Percentiles rank a stretch among this genome's conserved stretches.
Evolutionary conservation across 805 yeast genomes (phyloP).

Genomic region (Yamadazyma scolyti): DNA sequence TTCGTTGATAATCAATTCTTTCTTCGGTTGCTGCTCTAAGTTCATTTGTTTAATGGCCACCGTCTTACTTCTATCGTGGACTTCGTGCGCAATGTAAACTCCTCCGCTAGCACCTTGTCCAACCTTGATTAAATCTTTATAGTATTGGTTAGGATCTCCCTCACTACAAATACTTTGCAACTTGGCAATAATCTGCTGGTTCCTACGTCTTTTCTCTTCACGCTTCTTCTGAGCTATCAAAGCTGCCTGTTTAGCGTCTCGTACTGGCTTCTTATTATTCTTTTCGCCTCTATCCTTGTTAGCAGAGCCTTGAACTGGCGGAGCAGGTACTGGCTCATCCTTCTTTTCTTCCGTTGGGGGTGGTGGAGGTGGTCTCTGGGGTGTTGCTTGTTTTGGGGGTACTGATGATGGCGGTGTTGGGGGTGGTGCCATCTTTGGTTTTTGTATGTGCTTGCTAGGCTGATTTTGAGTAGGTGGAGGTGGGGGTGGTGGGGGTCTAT

Average conservation of each 20-base stretch:
- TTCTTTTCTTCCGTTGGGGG: constrained; percentile 9
- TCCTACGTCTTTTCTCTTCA: constrained; percentile 72
- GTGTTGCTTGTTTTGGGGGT: constrained; percentile 3
- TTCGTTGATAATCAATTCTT: constrained; percentile 91
- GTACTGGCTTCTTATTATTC: constrained; percentile 30
- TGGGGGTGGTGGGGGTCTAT: constrained; percentile 43
- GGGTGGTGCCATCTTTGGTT: constrained; percentile 9
- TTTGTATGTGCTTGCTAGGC: constrained; percentile 7
- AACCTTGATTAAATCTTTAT: constrained; percentile 69
- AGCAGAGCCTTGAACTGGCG: constrained; percentile 2
- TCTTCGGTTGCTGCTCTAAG: constrained; percentile 89
- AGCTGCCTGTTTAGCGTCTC: constrained; percentile 54
- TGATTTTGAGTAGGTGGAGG: constrained; percentile 16
- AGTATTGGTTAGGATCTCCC: constrained; percentile 76
- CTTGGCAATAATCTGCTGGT: constrained; percentile 67
- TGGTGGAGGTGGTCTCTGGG: constrained; percentile 10
- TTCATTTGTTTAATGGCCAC: constrained; percentile 98
- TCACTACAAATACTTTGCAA: constrained; percentile 73
- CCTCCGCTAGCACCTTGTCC: constrained; percentile 99
- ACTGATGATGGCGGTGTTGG: constrained; percentile 4
- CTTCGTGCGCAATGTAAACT: constrained; percentile 82
- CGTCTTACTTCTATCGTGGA: constrained; percentile 39
- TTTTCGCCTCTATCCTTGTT: constrained; percentile 1
- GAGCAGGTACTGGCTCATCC: constrained; percentile 4
- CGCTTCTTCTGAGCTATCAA: constrained; percentile 61